Evolutionary conservation across 345 rosid genomes (phyloP).

Genomic region (Hypericum perforatum): DNA sequence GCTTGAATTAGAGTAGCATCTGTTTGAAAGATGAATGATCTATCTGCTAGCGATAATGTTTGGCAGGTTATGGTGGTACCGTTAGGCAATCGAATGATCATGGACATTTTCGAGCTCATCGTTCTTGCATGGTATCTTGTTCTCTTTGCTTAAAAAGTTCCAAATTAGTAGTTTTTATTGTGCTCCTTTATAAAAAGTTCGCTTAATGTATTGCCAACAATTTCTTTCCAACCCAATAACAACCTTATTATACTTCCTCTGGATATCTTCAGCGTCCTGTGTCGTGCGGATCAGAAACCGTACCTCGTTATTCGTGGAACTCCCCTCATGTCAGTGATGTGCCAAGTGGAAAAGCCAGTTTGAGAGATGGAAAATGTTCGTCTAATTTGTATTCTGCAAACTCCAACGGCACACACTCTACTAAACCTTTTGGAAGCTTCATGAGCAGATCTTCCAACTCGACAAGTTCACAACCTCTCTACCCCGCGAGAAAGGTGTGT

Average conservation of each 20-base stretch:
- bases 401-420: slow-evolving; percentile 18
- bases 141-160: slow-evolving; percentile 4
- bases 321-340: slow-evolving; percentile 31
- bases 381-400: slow-evolving; percentile 19
- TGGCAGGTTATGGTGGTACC: slow-evolving; percentile 44
- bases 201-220: neutral
- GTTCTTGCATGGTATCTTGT: slow-evolving; percentile 29
- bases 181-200: neutral
- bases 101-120: slow-evolving; percentile 30
- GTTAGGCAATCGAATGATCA: slow-evolving; percentile 26
- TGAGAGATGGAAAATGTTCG: slow-evolving; percentile 26
- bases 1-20: too few species aligned
- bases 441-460: slow-evolving; percentile 24
- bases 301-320: slow-evolving; percentile 43
- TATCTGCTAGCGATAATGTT: neutral
- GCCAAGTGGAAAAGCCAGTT: slow-evolving; percentile 27
- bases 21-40: neutral
- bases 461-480: slow-evolving; percentile 19
- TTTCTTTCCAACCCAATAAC: slow-evolving; percentile 13
- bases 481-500: slow-evolving; percentile 40
- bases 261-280: slow-evolving; percentile 32
- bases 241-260: slow-evolving; percentile 28
- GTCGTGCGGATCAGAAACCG: slow-evolving; percentile 38
- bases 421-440: slow-evolving; percentile 24
- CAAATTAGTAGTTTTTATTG: neutral